phyloP scores from a whole-genome alignment of 1,284 basidiomycete species.

The Tylopilus sp. region DNA sequence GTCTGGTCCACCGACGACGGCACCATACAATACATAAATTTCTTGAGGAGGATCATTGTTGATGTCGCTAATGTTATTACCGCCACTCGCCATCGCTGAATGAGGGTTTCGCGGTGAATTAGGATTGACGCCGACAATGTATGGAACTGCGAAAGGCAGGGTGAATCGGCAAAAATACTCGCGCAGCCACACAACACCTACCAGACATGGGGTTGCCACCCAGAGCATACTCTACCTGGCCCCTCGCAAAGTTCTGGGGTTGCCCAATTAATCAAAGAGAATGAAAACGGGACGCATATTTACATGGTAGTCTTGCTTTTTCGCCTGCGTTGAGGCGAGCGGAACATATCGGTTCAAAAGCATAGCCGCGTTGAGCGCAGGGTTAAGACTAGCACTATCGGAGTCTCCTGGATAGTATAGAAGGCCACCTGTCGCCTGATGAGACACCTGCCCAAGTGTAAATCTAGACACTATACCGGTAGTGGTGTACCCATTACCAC shows the following conservation, averaged over 20 bases:
- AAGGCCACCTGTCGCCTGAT: slow-evolving; percentile 56
- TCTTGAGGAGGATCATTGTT: slow-evolving; percentile 70
- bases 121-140: slow-evolving; percentile 81
- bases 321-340: slow-evolving; percentile 60
- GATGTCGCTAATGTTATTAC: slow-evolving; percentile 62
- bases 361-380: slow-evolving; percentile 83
- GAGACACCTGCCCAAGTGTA: background rate
- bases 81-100: slow-evolving; percentile 83
- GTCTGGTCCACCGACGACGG: slow-evolving; percentile 84
- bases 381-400: slow-evolving; percentile 75
- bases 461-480: slow-evolving; percentile 38
- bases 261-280: slow-evolving; percentile 12
- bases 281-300: slow-evolving; percentile 11
- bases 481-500: slow-evolving; percentile 53
- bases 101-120: slow-evolving; percentile 90
- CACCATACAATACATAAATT: slow-evolving; percentile 80
- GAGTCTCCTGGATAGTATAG: slow-evolving; percentile 81
- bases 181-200: slow-evolving; percentile 3
- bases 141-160: slow-evolving; percentile 51
- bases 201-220: slow-evolving; percentile 86
- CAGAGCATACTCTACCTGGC: slow-evolving; percentile 77
- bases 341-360: slow-evolving; percentile 74
- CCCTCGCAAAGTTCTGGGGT: slow-evolving; percentile 60
- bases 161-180: slow-evolving; percentile 1
- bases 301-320: slow-evolving; percentile 61